phyloP scores from a whole-genome alignment of 371 early-diverging fungal genomes.

The Nosema muscidifuracis region DNA sequence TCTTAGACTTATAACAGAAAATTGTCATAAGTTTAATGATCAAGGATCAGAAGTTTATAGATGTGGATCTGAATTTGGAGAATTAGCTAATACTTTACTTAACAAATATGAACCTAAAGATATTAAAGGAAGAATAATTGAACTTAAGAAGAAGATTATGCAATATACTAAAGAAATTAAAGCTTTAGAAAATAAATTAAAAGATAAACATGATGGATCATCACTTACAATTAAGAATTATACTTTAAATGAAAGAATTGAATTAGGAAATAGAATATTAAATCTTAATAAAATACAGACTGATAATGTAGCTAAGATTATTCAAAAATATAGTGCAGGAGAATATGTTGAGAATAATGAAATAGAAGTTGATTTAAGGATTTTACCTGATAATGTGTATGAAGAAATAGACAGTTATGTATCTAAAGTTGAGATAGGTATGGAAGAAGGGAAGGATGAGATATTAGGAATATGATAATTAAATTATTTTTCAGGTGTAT shows the following conservation, averaged over 20 bases:
- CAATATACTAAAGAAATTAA: slow-evolving; percentile 51
- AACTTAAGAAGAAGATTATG: slow-evolving; percentile 54
- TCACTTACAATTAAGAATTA: slow-evolving; percentile 13
- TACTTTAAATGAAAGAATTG: slow-evolving; percentile 38
- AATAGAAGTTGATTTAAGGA: slow-evolving; percentile 53
- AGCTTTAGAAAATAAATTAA: slow-evolving; percentile 45
- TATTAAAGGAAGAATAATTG: slow-evolving; percentile 41
- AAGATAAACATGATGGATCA: slow-evolving; percentile 10
- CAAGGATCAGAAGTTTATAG: slow-evolving; percentile 73
- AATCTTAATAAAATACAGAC: slow-evolving; percentile 32
- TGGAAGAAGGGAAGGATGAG: neutral
- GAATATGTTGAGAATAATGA: slow-evolving; percentile 54
- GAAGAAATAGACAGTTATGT: slow-evolving; percentile 50
- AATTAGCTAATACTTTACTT: slow-evolving; percentile 38
- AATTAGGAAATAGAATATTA: slow-evolving; percentile 41
- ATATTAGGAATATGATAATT: too few species aligned
- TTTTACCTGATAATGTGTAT: slow-evolving; percentile 50
- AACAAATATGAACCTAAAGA: slow-evolving; percentile 26
- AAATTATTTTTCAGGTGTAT: too few species aligned
- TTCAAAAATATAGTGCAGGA: slow-evolving; percentile 30
- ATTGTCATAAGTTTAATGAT: slow-evolving; percentile 86
- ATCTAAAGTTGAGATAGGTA: slow-evolving; percentile 10
- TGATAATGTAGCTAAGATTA: slow-evolving; percentile 45
- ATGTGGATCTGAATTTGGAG: slow-evolving; percentile 56
- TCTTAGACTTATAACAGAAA: slow-evolving; percentile 67